Evolutionary conservation across 169 alveolate genomes (phyloP).

Genomic region (Eimeria maxima): DNA sequence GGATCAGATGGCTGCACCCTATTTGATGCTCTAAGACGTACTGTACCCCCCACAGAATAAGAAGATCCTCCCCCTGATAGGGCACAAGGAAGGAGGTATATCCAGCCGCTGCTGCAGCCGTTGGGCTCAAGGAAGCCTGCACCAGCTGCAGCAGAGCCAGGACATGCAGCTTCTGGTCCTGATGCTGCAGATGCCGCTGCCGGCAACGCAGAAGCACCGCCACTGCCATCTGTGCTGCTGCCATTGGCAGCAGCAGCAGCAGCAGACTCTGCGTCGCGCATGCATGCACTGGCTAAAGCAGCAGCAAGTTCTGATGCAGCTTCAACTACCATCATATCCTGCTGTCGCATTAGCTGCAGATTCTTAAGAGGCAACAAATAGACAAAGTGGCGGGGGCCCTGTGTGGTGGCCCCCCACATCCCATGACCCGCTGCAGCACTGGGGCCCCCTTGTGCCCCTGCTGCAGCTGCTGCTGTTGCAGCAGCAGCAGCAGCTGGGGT

Average conservation of each 20-base stretch:
- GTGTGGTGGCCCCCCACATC: slow-evolving; percentile 3
- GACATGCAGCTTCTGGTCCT: background rate
- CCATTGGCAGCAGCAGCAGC: slow-evolving; percentile 29
- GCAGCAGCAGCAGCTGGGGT: background rate
- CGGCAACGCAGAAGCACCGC: too few relatives aligned
- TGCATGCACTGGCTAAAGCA: slow-evolving; percentile 28
- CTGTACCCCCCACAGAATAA: slow-evolving; percentile 77
- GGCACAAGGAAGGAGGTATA: slow-evolving; percentile 64
- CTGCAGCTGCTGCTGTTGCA: slow-evolving; percentile 18
- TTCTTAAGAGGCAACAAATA: slow-evolving; percentile 73
- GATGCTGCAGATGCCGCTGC: slow-evolving; percentile 19
- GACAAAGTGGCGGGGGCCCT: slow-evolving; percentile 54
- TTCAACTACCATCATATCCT: slow-evolving; percentile 70
- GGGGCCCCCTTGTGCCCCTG: background rate
- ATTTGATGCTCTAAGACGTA: slow-evolving; percentile 6
- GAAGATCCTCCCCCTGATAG: slow-evolving; percentile 82
- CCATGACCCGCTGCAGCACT: background rate
- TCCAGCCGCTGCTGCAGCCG: background rate
- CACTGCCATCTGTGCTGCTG: background rate
- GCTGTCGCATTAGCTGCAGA: slow-evolving; percentile 69
- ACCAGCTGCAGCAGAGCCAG: slow-evolving; percentile 5
- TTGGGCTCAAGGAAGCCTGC: background rate
- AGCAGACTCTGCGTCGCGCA: slow-evolving; percentile 11
- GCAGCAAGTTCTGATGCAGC: slow-evolving; percentile 48
- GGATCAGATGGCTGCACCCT: slow-evolving; percentile 39